A percentile compares a stretch with the other conserved stretches of the same genome.
phyloP scores from a whole-genome alignment of 108 stramenopile genomes.

The Mediolabrus comicus region DNA sequence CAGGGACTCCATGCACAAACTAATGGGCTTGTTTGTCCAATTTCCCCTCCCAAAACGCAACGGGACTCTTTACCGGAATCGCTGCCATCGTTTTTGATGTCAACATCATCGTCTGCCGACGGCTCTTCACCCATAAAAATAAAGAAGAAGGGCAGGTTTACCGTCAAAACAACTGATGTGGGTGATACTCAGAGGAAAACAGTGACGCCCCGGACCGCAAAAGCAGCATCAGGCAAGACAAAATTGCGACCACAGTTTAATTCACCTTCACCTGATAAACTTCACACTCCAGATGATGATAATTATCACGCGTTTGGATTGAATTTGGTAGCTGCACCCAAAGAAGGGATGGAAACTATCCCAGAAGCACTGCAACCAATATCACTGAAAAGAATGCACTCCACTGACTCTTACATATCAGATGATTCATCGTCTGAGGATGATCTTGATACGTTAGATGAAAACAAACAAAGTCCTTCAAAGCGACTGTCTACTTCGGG shows the following conservation, averaged over 20 bases:
- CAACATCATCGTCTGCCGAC: not conserved
- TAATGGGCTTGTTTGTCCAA: not conserved
- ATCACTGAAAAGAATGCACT: not conserved
- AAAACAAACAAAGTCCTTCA: not conserved
- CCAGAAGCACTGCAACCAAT: not conserved
- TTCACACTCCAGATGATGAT: constrained; percentile 13
- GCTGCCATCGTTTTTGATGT: not conserved
- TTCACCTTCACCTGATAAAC: constrained; percentile 2
- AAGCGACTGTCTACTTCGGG: no score
- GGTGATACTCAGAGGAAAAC: not conserved
- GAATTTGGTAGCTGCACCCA: constrained; percentile 4
- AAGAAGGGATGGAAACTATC: not conserved
- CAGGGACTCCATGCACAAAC: not conserved
- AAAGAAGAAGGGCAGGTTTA: not conserved
- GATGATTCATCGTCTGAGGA: constrained; percentile 10
- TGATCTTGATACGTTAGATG: not conserved
- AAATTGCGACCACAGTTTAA: constrained; percentile 15
- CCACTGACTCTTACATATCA: constrained; percentile 6
- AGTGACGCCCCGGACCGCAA: not conserved
- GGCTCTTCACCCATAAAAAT: not conserved
- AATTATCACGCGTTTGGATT: constrained; percentile 17
- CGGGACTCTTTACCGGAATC: not conserved
- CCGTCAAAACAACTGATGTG: not conserved
- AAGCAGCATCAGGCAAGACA: no score
- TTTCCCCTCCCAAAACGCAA: not conserved